Percentiles rank a stretch among this genome's conserved stretches.
These are phyloP conservation scores for Steccherinum ochraceum DNA, from an alignment of 768 basidiomycete species.

Conservation along the genomic window DNA sequence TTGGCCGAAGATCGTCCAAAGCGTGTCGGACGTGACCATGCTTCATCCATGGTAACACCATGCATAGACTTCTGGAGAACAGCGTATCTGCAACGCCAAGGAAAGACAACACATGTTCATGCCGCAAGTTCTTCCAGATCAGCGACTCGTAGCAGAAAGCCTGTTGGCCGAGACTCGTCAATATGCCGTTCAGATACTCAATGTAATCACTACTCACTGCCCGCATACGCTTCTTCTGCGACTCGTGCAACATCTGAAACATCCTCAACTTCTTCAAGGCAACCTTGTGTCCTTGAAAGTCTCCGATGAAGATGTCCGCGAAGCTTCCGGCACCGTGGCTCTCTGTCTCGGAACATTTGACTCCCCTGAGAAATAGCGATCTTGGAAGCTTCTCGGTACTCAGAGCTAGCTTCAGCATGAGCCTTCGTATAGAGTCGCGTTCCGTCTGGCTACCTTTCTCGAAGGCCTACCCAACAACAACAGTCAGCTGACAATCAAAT, in stretches of 20 bases:
- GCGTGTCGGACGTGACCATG: background rate
- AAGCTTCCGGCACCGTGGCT: background rate
- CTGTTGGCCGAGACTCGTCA: too few species aligned
- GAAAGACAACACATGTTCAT: background rate
- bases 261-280: slow-evolving; percentile 3
- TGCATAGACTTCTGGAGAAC: background rate
- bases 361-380: slow-evolving; percentile 1
- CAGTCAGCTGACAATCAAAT: too few species aligned
- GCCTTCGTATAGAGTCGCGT: background rate
- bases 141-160: background rate
- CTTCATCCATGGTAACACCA: background rate
- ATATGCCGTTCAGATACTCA: too few species aligned
- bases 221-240: background rate
- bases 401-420: background rate
- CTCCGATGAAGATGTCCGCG: background rate
- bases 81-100: background rate
- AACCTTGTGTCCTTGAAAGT: background rate
- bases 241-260: slow-evolving; percentile 1
- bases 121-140: background rate
- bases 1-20: background rate
- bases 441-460: slow-evolving; percentile 1
- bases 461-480: too few species aligned
- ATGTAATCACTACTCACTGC: too few species aligned
- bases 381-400: background rate
- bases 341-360: background rate